Percentiles rank a stretch among this genome's conserved stretches.
These are phyloP conservation scores for Exophiala viscosa DNA, from an alignment of 2,329 filamentous ascomycete species.

Conservation along the genomic window DNA sequence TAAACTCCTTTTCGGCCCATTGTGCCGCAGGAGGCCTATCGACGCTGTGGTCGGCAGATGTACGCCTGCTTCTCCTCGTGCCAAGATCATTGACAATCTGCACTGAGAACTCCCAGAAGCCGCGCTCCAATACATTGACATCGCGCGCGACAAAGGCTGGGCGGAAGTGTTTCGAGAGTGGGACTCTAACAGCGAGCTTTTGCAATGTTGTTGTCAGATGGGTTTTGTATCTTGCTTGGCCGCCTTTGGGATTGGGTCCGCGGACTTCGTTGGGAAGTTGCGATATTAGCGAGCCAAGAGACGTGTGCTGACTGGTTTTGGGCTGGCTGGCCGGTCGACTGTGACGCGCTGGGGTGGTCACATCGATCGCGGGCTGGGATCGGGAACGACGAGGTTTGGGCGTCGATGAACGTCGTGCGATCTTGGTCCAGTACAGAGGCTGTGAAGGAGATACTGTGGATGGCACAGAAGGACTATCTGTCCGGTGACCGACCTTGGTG, in stretches of 20 bases:
- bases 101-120: slow-evolving; percentile 68
- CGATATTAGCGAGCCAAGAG: not conserved
- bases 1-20: slow-evolving; percentile 36
- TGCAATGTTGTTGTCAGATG: slow-evolving; percentile 57
- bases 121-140: slow-evolving; percentile 63
- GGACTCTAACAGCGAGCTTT: slow-evolving; percentile 52
- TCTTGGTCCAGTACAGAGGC: not conserved
- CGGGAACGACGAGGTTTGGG: not conserved
- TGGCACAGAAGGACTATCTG: not conserved
- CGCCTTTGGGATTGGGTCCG: slow-evolving; percentile 9
- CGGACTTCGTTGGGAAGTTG: slow-evolving; percentile 9
- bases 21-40: not conserved
- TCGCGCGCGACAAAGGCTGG: slow-evolving; percentile 49
- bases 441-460: slow-evolving; percentile 15
- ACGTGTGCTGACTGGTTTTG: too few species aligned
- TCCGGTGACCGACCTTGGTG: not conserved
- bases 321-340: not conserved
- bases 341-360: slow-evolving; percentile 11
- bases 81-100: slow-evolving; percentile 44
- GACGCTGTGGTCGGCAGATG: slow-evolving; percentile 41
- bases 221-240: slow-evolving; percentile 32
- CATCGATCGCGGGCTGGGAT: not conserved
- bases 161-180: slow-evolving; percentile 52
- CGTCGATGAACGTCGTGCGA: not conserved
- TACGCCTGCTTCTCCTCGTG: not conserved